phyloP scores from a whole-genome alignment of 192 early-diverging fungal species.

The Polychytrium aggregatum region DNA sequence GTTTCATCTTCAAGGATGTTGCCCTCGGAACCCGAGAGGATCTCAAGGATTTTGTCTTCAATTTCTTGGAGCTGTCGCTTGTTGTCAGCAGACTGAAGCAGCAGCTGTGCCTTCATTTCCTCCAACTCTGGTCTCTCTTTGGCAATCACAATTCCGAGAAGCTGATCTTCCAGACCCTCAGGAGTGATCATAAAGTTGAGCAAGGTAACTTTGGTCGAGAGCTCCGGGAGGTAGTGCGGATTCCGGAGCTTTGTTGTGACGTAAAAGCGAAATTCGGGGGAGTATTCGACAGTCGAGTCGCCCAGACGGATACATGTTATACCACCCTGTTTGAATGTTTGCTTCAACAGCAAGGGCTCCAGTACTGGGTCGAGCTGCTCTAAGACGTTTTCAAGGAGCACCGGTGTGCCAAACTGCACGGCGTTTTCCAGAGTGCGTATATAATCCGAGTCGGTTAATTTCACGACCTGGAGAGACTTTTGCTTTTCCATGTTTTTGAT shows the following conservation, averaged over 20 bases:
- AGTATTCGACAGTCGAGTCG: slow-evolving; percentile 46
- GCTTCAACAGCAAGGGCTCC: slow-evolving; percentile 46
- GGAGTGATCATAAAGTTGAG: slow-evolving; percentile 57
- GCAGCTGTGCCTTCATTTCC: slow-evolving; percentile 47
- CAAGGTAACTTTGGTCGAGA: slow-evolving; percentile 48
- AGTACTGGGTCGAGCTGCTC: slow-evolving; percentile 49
- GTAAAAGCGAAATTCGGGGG: slow-evolving; percentile 50
- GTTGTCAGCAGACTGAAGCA: slow-evolving; percentile 49
- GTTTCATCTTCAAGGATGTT: slow-evolving; percentile 58
- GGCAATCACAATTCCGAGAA: slow-evolving; percentile 52
- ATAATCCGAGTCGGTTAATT: slow-evolving; percentile 46
- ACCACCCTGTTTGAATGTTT: slow-evolving; percentile 55
- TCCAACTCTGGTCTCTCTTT: slow-evolving; percentile 50
- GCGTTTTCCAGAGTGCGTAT: slow-evolving; percentile 46
- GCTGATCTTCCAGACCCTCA: slow-evolving; percentile 49
- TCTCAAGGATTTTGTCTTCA: slow-evolving; percentile 53
- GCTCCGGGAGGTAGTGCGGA: slow-evolving; percentile 49
- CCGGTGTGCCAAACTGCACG: slow-evolving; percentile 51
- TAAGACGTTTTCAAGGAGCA: slow-evolving; percentile 44
- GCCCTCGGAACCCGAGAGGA: slow-evolving; percentile 42
- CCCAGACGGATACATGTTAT: slow-evolving; percentile 47
- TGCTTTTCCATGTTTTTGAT: slow-evolving; percentile 52
- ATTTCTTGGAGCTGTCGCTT: slow-evolving; percentile 50
- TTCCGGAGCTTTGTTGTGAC: slow-evolving; percentile 50
- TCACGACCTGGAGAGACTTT: slow-evolving; percentile 40